Evolutionary conservation across 2,329 filamentous ascomycete species (phyloP), one percentile per base, ranked within the genome.

Genomic region (Exophiala calicioides): DNA sequence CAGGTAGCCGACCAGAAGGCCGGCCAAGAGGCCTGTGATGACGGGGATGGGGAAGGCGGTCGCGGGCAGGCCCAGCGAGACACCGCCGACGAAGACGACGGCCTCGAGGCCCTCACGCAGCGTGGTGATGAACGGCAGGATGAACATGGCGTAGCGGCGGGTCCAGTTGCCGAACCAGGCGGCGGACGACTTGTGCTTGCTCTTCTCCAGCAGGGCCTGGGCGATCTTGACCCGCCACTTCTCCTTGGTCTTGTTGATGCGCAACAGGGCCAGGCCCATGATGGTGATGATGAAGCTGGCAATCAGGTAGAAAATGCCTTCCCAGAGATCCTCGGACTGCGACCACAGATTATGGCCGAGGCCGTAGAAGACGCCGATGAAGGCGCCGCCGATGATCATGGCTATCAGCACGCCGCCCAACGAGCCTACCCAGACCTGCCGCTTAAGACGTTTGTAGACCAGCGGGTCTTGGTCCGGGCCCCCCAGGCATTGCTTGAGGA

Each of bases 191-290:
- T 63, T 63, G 23, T 66, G 60, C 19, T 69, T 68, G 9, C 77
- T 72, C 9, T 76, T 72, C 5, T 74, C 63, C 55, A 86, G 80
- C 20, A 93, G 68, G 2, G 86, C 81, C 59, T 80, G 80, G 15
- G 84, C 80, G 20, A 95, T 80, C 78, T 93, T 93, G 59, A 85
- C 72, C 15, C 82, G 79, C 89, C 89, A 95, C 68, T 93, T 93
- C 53, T 86, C 83, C 64, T 90, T 86, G 65, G 93, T 79, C 68
- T 91, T 93, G 51, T 82, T 85, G 47, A 95, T 78, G 19, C 89
- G 84, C 5, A 95, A 79, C 21, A 95, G 78, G 4, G 86, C 87
- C 21, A 82, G 84, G 18, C 90, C 89, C 73, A 94, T 85, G 52
- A 88, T 59, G 24, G 85, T 86, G 68, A 95, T 93, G 68, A 95